phyloP scores from a whole-genome alignment of 2,329 filamentous ascomycete genomes.

The Fusarium concolor region DNA sequence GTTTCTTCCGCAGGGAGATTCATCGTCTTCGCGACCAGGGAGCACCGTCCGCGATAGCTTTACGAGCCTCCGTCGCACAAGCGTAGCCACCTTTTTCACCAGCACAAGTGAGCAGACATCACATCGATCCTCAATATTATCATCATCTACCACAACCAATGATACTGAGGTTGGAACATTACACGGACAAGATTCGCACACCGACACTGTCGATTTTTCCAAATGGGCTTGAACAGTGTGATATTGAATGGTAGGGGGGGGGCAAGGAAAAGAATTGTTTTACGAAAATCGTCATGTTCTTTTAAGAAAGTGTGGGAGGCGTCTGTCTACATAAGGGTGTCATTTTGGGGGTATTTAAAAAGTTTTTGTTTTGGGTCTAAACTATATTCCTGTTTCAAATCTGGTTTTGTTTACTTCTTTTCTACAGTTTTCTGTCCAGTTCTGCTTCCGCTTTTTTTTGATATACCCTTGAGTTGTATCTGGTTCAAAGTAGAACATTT shows the following conservation, averaged over 20 bases:
- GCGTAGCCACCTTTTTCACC: conserved; percentile 73
- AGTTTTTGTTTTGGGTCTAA: conserved; percentile 41
- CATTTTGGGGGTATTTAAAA: conserved; percentile 39
- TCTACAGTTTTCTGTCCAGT: neutral
- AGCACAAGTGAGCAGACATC: conserved; percentile 67
- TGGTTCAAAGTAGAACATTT: conserved; percentile 10
- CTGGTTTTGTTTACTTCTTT: conserved; percentile 1
- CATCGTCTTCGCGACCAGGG: conserved; percentile 53
- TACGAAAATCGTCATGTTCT: conserved; percentile 26
- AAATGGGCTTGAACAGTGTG: conserved; percentile 50
- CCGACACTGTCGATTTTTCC: conserved; percentile 56
- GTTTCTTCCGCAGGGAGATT: conserved; percentile 37
- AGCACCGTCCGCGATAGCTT: conserved; percentile 70
- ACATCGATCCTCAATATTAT: conserved; percentile 68
- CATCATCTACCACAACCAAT: conserved; percentile 64
- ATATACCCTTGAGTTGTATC: conserved; percentile 21
- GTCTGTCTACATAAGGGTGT: conserved; percentile 49
- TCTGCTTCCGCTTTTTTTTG: conserved; percentile 18
- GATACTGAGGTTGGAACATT: conserved; percentile 63
- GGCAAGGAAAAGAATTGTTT: conserved; percentile 23
- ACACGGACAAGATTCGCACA: conserved; percentile 47
- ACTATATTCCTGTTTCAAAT: conserved; percentile 20
- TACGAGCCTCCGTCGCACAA: conserved; percentile 70
- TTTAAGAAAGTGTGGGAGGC: conserved; percentile 25
- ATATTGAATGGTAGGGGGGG: conserved; percentile 2